Conservation (phyloP, 257 asterid genomes). For the Galeopsis tetrahit region DNA sequence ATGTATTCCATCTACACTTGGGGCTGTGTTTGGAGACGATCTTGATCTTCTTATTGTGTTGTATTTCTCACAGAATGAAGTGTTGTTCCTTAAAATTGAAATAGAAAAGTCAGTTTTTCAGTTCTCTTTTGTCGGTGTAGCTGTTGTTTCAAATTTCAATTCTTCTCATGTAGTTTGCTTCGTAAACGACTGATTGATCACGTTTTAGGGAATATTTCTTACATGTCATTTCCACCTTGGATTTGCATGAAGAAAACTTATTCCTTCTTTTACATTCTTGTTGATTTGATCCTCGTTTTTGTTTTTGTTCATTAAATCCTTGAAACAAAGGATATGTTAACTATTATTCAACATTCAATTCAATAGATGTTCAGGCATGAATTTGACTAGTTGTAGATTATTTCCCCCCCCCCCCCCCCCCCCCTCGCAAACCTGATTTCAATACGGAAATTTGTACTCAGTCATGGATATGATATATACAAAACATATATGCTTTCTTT, state of each 20-base stretch:
- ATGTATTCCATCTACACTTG: neutral
- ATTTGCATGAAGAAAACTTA: neutral
- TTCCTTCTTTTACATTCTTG: neutral
- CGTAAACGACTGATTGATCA: constrained; percentile 10
- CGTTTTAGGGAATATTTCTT: neutral
- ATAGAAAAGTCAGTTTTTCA: neutral
- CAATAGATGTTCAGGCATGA: neutral
- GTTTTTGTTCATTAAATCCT: neutral
- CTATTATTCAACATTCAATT: neutral
- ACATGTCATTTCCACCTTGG: neutral
- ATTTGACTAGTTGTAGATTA: neutral
- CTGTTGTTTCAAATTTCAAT: constrained; percentile 9
- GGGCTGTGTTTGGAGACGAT: neutral
- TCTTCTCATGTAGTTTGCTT: neutral
- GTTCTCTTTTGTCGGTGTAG: neutral
- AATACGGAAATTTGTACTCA: neutral
- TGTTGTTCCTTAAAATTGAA: neutral
- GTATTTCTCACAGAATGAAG: neutral
- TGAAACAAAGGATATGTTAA: neutral
- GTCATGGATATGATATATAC: constrained; percentile 9
- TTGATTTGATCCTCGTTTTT: neutral
- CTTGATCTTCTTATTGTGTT: neutral
- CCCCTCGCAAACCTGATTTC: neutral
- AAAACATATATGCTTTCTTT: neutral
- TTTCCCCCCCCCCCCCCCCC: neutral